A percentile compares a stretch with the other conserved stretches of the same genome.
Conservation (phyloP, 495 filamentous ascomycete genomes). For the Neurospora sp. region DNA sequence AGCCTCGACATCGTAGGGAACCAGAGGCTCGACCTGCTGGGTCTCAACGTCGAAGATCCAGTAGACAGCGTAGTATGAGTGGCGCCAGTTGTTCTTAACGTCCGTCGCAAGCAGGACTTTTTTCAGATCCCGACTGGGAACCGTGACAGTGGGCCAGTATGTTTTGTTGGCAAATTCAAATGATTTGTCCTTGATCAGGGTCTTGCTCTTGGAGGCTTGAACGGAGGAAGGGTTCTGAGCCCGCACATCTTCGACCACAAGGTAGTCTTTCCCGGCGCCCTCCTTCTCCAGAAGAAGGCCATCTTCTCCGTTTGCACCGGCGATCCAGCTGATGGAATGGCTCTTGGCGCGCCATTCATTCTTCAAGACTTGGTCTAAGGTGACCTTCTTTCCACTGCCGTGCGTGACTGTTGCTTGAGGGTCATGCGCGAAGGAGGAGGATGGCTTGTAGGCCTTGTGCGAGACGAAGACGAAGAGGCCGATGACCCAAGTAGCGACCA, state of each 20-base stretch:
- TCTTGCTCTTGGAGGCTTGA: conserved; percentile 40
- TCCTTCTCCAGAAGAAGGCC: conserved; percentile 66
- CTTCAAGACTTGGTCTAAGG: conserved; percentile 65
- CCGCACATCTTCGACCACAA: conserved; percentile 82
- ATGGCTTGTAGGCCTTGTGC: conserved; percentile 52
- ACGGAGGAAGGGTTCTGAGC: conserved; percentile 29
- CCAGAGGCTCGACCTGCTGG: conserved; percentile 67
- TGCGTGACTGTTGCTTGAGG: conserved; percentile 52
- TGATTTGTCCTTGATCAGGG: conserved; percentile 59
- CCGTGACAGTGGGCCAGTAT: conserved; percentile 46
- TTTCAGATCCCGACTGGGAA: conserved; percentile 73
- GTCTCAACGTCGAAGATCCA: conserved; percentile 90
- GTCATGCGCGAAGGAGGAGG: conserved; percentile 53
- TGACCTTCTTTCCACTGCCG: conserved; percentile 68
- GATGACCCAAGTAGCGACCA: conserved; percentile 68
- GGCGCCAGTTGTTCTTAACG: conserved; percentile 66
- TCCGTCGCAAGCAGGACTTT: conserved; percentile 74
- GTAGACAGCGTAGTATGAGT: conserved; percentile 75
- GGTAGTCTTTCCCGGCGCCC: conserved; percentile 50
- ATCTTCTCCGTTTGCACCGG: conserved; percentile 74
- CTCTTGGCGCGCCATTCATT: conserved; percentile 59
- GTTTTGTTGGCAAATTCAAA: conserved; percentile 48
- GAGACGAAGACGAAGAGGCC: conserved; percentile 66
- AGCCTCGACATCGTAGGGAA: conserved; percentile 54
- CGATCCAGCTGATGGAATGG: conserved; percentile 81